Conservation (phyloP, 1,139 yeast genomes). For the Candida albicans region DNA sequence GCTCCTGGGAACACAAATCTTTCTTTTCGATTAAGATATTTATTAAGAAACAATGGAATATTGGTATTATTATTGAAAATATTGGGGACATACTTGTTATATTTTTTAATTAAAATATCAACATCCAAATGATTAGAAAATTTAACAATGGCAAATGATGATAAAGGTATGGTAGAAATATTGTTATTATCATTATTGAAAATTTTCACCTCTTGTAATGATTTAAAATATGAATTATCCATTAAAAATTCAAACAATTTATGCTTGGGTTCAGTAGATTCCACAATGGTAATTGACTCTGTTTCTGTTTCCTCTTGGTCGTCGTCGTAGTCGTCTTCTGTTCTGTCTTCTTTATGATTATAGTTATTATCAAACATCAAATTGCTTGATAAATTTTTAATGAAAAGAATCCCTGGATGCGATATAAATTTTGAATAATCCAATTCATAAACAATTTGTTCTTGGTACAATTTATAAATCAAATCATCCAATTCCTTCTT, state of each 20-base stretch:
- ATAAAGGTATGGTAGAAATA: not conserved
- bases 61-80: constrained; percentile 32
- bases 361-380: constrained; percentile 12
- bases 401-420: constrained; percentile 66
- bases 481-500: constrained; percentile 14
- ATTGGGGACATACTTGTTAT: constrained; percentile 23
- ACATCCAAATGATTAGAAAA: constrained; percentile 40
- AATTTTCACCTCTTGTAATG: constrained; percentile 30
- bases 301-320: too few relatives aligned
- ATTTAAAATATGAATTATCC: constrained; percentile 24
- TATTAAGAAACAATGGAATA: constrained; percentile 28
- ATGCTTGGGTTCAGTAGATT: constrained; percentile 6
- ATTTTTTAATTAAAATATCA: constrained; percentile 27
- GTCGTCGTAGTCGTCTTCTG: too few relatives aligned
- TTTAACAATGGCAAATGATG: constrained; percentile 35
- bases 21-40: constrained; percentile 30
- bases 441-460: constrained; percentile 15
- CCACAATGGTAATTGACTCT: constrained; percentile 9
- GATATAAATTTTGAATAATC: constrained; percentile 48
- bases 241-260: constrained; percentile 27
- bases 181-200: constrained; percentile 18
- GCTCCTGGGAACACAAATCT: constrained; percentile 13
- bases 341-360: not conserved
- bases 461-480: constrained; percentile 11
- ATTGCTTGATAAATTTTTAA: constrained; percentile 41